These are phyloP conservation scores for Penicillium riverlandense DNA, from an alignment of 495 filamentous ascomycete species.

Conservation along the genomic window DNA sequence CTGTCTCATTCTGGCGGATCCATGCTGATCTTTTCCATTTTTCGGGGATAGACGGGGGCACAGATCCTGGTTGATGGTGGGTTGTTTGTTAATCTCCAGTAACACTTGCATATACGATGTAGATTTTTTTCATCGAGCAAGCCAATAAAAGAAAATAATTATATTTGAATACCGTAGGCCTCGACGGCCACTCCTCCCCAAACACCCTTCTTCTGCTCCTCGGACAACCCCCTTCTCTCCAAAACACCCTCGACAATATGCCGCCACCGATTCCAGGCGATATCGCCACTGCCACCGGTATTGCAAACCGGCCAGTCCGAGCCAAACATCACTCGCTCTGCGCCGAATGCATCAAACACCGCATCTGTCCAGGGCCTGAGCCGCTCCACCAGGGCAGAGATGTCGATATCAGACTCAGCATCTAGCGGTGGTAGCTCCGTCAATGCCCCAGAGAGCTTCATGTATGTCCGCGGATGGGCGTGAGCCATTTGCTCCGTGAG, in stretches of 20 bases:
- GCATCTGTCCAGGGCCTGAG: slow-evolving; percentile 60
- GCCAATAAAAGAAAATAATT: background rate
- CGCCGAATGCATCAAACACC: slow-evolving; percentile 60
- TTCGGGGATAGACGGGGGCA: slow-evolving; percentile 55
- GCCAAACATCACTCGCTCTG: slow-evolving; percentile 74
- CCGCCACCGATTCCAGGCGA: slow-evolving; percentile 44
- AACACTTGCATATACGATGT: slow-evolving; percentile 2
- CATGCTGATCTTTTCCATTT: slow-evolving; percentile 1
- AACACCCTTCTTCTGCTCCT: slow-evolving; percentile 52
- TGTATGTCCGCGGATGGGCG: slow-evolving; percentile 53
- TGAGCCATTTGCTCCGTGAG: slow-evolving; percentile 42
- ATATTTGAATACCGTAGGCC: slow-evolving; percentile 49
- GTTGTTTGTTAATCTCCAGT: slow-evolving; percentile 62
- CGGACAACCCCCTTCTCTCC: slow-evolving; percentile 45
- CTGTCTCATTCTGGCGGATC: slow-evolving; percentile 1
- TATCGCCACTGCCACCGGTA: slow-evolving; percentile 49
- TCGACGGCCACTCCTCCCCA: slow-evolving; percentile 63
- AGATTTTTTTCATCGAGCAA: background rate
- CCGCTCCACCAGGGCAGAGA: slow-evolving; percentile 30
- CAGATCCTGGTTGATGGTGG: slow-evolving; percentile 86
- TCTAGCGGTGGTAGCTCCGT: slow-evolving; percentile 54
- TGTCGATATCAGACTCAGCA: slow-evolving; percentile 25
- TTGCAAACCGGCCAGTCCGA: slow-evolving; percentile 90
- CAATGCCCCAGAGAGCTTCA: slow-evolving; percentile 85
- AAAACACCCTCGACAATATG: slow-evolving; percentile 46